These are phyloP conservation scores for Apiospora pterosperma DNA, from an alignment of 2,329 filamentous ascomycete genomes.

Conservation along the genomic window DNA sequence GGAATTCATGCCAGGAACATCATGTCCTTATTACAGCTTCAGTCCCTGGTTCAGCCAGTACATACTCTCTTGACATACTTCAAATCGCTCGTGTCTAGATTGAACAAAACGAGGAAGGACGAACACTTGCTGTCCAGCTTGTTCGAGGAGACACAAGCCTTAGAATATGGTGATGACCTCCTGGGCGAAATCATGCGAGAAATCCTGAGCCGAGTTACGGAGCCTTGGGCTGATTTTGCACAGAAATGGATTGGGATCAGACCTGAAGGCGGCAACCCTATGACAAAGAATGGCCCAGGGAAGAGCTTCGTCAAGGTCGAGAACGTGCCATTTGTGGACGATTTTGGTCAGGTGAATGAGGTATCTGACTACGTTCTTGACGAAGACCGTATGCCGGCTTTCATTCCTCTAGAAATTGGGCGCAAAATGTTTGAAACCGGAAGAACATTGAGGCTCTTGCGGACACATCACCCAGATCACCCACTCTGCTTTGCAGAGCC, in stretches of 20 bases:
- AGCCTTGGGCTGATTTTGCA: slow-evolving; percentile 64
- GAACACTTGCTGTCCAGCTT: slow-evolving; percentile 60
- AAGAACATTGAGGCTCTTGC: slow-evolving; percentile 70
- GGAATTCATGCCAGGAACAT: slow-evolving; percentile 38
- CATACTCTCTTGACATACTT: slow-evolving; percentile 50
- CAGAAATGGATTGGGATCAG: slow-evolving; percentile 74
- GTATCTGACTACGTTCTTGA: slow-evolving; percentile 63
- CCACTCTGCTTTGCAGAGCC: slow-evolving; percentile 56
- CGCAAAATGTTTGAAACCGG: slow-evolving; percentile 76
- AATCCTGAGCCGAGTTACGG: slow-evolving; percentile 59
- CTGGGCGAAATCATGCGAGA: slow-evolving; percentile 64
- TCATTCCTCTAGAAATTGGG: slow-evolving; percentile 68
- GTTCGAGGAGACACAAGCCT: slow-evolving; percentile 58
- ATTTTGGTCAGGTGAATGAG: slow-evolving; percentile 54
- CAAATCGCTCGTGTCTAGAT: slow-evolving; percentile 44
- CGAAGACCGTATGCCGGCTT: slow-evolving; percentile 63
- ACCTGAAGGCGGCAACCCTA: slow-evolving; percentile 51
- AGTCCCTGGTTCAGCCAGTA: slow-evolving; percentile 44
- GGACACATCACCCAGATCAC: slow-evolving; percentile 67
- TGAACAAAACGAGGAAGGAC: slow-evolving; percentile 46
- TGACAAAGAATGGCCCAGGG: slow-evolving; percentile 45
- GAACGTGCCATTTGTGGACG: slow-evolving; percentile 51
- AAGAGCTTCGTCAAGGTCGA: slow-evolving; percentile 62
- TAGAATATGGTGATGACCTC: slow-evolving; percentile 60
- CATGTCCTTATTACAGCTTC: slow-evolving; percentile 50